Base-by-base conservation (phyloP, 768 basidiomycete genomes). In the Arthromyces matolae region DNA sequence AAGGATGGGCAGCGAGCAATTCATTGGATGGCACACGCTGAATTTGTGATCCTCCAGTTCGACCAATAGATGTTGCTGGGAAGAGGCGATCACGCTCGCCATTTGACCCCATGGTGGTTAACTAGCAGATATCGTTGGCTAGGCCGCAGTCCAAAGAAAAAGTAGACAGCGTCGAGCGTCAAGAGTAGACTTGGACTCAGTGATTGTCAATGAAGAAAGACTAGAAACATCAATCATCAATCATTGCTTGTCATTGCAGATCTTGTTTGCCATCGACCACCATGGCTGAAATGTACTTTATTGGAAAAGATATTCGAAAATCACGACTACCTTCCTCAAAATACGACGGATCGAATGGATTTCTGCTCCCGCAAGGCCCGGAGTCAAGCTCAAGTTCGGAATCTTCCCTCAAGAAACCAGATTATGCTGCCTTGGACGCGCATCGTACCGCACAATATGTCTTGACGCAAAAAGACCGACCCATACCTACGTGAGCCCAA, bases 1-100 rank as follows among this genome's bases (percentile, higher is more conserved):
- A 68, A 3, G 86, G 86, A 55, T 89, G 88, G 0, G 83, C 77
- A 5, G 73, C 66, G 23, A 82, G 64, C 9, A 75, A 64, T 38
- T 89, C 86, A 42, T 76, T 76, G 2, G 79, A 78, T 3, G 71
- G 52, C 6, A 68, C 58, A 40, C 67, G 73, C 28, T 68, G 69
- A 27, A 80, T 58, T 32, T 64, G 63, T 31, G 67, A 56, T 12
- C 78, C 77, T 45, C 73, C 69, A 13, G 67, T 61, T 27, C 80
- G 73, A 16, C 80, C 79, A 46, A 83, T 78, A 28, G 82, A 83
- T 2, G 71, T 69, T 14, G 78, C 64, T 40, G 80, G 80, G 53
- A 81, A 81, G 12, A 54, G 49, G 45, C 47, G 51, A 43, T 63
- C 67, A 48, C 71, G 49, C 32, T 63, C 67, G 46, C 70, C 64